These are phyloP conservation scores for Colletotrichum liaoningense DNA, from an alignment of 2,329 filamentous ascomycete genomes.

Conservation along the genomic window DNA sequence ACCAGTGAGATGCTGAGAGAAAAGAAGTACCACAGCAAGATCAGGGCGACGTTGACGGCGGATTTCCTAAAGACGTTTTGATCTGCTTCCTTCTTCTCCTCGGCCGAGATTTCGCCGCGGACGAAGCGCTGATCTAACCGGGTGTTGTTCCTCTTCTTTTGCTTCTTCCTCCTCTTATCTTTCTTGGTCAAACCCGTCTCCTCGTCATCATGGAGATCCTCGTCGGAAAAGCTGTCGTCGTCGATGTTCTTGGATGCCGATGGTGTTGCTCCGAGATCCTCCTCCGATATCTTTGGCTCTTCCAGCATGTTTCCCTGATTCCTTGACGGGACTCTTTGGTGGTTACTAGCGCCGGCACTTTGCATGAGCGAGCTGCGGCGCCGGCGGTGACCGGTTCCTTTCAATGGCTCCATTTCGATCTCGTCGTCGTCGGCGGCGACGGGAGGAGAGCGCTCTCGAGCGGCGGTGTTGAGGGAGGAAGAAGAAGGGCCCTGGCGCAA, in stretches of 20 bases:
- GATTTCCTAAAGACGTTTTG: conserved; percentile 76
- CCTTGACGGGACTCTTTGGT: conserved; percentile 41
- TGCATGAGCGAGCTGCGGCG: conserved; percentile 67
- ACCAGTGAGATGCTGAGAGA: conserved; percentile 93
- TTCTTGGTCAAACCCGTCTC: conserved; percentile 86
- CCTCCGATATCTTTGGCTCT: conserved; percentile 60
- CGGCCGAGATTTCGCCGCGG: conserved; percentile 69
- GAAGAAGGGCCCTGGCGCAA: conserved; percentile 14
- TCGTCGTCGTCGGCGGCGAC: conserved; percentile 50
- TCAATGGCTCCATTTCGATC: conserved; percentile 68
- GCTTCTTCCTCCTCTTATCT: conserved; percentile 76
- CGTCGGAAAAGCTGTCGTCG: conserved; percentile 73
- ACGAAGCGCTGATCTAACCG: conserved; percentile 77
- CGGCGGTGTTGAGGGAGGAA: conserved; percentile 4
- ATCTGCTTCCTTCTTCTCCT: conserved; percentile 82
- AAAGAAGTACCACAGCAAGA: conserved; percentile 89
- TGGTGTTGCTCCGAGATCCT: conserved; percentile 42
- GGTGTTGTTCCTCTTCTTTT: conserved; percentile 74
- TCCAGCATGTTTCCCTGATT: conserved; percentile 47
- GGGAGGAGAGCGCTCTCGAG: background rate
- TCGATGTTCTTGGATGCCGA: conserved; percentile 47
- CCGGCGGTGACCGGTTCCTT: conserved; percentile 61
- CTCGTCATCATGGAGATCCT: conserved; percentile 85
- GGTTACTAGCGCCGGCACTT: conserved; percentile 43
- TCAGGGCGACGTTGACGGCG: conserved; percentile 82